A percentile compares a stretch with the other conserved stretches of the same genome.
Evolutionary conservation across 2,329 filamentous ascomycete genomes (phyloP).

Genomic region (Xylaria sp.): DNA sequence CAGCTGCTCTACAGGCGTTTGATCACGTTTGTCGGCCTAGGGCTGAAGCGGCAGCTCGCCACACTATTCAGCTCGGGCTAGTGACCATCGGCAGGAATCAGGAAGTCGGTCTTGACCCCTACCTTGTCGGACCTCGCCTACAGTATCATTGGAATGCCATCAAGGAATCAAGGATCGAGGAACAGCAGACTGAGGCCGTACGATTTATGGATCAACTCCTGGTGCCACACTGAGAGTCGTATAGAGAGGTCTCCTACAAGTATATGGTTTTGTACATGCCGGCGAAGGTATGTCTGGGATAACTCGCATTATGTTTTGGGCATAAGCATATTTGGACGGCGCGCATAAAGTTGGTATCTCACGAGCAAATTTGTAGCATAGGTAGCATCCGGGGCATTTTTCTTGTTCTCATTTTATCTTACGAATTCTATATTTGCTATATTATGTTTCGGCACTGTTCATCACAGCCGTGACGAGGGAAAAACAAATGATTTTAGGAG

Average conservation of each 20-base stretch:
- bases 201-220: conserved; percentile 36
- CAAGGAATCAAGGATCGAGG: conserved; percentile 29
- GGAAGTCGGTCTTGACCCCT: conserved; percentile 31
- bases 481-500: too few species aligned
- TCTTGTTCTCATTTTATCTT: background rate
- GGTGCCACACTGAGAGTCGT: background rate
- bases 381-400: too few species aligned
- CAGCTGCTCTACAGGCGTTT: conserved; percentile 38
- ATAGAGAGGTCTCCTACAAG: background rate
- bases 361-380: background rate
- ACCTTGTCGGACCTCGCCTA: conserved; percentile 27
- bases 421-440: background rate
- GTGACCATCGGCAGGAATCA: conserved; percentile 33
- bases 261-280: background rate
- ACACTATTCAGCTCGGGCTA: conserved; percentile 28
- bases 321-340: background rate
- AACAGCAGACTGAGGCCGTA: conserved; percentile 26
- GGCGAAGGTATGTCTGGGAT: background rate
- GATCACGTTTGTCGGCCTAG: conserved; percentile 39
- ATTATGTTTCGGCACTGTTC: background rate
- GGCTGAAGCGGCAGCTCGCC: conserved; percentile 32
- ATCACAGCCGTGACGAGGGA: too few species aligned
- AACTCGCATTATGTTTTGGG: background rate
- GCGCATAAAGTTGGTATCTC: background rate
- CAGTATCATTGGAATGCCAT: conserved; percentile 31